Evolutionary conservation across 2,329 filamentous ascomycete genomes (phyloP).

Genomic region (Chalaropsis thielavioides): DNA sequence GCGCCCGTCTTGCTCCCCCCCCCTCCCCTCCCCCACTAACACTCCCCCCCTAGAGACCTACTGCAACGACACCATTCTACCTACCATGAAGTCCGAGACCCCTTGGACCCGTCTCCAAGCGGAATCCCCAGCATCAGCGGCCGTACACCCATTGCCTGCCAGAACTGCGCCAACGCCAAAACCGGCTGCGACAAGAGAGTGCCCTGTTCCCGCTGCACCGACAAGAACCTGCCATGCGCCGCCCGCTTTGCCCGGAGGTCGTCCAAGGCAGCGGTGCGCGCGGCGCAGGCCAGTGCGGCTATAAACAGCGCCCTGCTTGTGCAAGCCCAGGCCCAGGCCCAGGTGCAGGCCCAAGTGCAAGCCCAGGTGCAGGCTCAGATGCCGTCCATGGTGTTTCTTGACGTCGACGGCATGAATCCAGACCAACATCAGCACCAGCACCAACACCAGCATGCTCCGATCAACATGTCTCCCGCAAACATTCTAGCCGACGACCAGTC

Average conservation of each 20-base stretch:
- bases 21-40: neutral
- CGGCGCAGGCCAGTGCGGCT: slow-evolving; percentile 27
- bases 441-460: neutral
- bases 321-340: slow-evolving; percentile 10
- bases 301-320: slow-evolving; percentile 10
- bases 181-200: slow-evolving; percentile 28
- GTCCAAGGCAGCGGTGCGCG: slow-evolving; percentile 33
- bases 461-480: neutral
- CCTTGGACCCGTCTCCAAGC: slow-evolving; percentile 31
- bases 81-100: slow-evolving; percentile 36
- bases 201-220: slow-evolving; percentile 28
- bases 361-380: neutral
- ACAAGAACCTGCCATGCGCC: slow-evolving; percentile 27
- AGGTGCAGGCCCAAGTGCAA: neutral
- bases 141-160: slow-evolving; percentile 28
- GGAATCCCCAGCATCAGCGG: slow-evolving; percentile 31
- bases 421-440: slow-evolving; percentile 8
- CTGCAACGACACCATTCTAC: slow-evolving; percentile 37
- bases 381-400: slow-evolving; percentile 27
- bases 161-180: slow-evolving; percentile 28
- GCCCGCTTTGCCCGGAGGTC: slow-evolving; percentile 37
- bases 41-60: slow-evolving; percentile 29
- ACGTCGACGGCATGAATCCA: slow-evolving; percentile 23
- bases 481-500: slow-evolving; percentile 22
- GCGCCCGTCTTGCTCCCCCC: neutral